Base-by-base conservation (phyloP, 305 asterid genomes). In the Petunia hybrid region DNA sequence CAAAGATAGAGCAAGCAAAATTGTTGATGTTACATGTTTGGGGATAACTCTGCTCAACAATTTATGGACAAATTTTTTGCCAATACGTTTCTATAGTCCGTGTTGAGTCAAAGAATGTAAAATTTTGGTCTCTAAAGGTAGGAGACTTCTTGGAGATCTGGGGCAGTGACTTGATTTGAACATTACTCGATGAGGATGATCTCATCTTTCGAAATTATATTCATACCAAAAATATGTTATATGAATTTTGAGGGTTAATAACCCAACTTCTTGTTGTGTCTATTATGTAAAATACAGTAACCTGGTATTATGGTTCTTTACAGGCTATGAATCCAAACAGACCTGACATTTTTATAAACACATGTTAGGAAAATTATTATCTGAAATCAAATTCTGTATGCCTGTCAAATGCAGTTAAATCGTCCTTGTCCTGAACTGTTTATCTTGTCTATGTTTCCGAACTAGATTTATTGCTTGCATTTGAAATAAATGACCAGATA, bases 51-150 rank as follows among this genome's bases (percentile, higher is more conserved):
- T n/a, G n/a, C n/a, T n/a, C n/a, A n/a, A n/a, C n/a, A n/a, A n/a
- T n/a, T n/a, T n/a, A n/a, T n/a, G 99, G 99, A 82, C 99, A 96
- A 86, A 94, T 90, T 82, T 92, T 98, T 89, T 96, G 65, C 98
- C 99, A 86, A 98, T 96, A 91, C 77, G 81, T 82, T 67, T 80
- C 79, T 6, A 36, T 39, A 36, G 36, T 51, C 53, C 36, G 46
- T 10, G 36, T 73, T 36, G 78, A 22, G 12, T 61, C 51, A 43
- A 69, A 16, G 61, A 12, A 71, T 48, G 10, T 46, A 61, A 71
- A 48, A 71, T 46, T 73, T 73, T 48, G 35, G 45, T 73, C 63
- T 35, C 35, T 13, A 73, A 36, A 73, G 12, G 35, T 51, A 35
- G 62, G 53, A 42, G 22, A 45, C 13, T 22, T 22, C 31, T 22